These are phyloP conservation scores for Claviceps sorghi DNA, from an alignment of 2,329 filamentous ascomycete species.

Conservation along the genomic window DNA sequence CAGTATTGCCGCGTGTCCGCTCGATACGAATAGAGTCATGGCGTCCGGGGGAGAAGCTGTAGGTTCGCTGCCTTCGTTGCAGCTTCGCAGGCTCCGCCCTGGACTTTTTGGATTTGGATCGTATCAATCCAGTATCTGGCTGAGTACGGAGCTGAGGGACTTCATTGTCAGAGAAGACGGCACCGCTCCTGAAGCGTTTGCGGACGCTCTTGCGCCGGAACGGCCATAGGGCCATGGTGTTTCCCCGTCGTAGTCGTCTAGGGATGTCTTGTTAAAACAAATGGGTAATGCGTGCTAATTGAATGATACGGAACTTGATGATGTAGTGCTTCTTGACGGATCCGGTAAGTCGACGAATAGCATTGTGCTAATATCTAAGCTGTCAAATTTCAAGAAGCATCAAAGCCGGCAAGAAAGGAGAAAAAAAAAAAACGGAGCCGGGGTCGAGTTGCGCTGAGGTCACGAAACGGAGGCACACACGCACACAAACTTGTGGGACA, in stretches of 20 bases:
- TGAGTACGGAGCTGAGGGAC: constrained; percentile 23
- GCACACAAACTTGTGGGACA: background rate
- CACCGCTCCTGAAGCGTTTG: constrained; percentile 38
- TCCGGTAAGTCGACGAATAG: constrained; percentile 3
- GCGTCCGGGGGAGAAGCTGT: constrained; percentile 49
- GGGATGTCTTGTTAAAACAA: background rate
- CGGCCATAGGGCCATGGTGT: constrained; percentile 64
- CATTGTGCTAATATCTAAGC: constrained; percentile 4
- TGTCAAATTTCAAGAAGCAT: background rate
- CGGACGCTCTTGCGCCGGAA: constrained; percentile 63
- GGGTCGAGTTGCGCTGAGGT: background rate
- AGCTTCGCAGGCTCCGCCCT: constrained; percentile 33
- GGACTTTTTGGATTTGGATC: constrained; percentile 22
- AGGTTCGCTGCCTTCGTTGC: constrained; percentile 33
- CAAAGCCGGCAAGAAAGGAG: background rate
- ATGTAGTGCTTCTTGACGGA: background rate
- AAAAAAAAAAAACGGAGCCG: background rate
- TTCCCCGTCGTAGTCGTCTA: background rate
- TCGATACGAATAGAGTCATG: constrained; percentile 36
- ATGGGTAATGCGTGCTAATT: constrained; percentile 2
- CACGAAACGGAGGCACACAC: background rate
- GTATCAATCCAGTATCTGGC: constrained; percentile 16
- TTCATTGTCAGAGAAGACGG: constrained; percentile 39
- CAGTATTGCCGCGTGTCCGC: constrained; percentile 8
- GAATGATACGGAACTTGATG: background rate